A percentile compares a stretch with the other conserved stretches of the same genome.
These are phyloP conservation scores for Gymnopilus junonius DNA, from an alignment of 768 basidiomycete genomes.

Conservation along the genomic window DNA sequence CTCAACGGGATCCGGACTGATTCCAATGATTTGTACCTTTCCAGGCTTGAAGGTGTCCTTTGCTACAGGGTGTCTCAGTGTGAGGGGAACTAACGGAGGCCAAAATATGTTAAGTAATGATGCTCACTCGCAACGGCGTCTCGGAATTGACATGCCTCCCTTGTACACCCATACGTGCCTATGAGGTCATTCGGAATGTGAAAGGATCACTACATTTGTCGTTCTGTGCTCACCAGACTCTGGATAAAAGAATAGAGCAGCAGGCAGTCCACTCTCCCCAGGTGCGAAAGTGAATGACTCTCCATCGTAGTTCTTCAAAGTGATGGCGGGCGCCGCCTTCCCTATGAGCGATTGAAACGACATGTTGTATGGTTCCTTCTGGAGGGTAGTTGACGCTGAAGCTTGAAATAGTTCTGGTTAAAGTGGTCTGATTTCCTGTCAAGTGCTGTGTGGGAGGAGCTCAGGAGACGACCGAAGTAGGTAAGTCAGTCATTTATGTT, in stretches of 20 bases:
- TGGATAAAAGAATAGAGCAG: conserved; percentile 82
- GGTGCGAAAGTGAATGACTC: conserved; percentile 63
- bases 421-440: conserved; percentile 4
- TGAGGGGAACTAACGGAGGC: background rate
- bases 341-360: conserved; percentile 44
- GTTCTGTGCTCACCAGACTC: conserved; percentile 52
- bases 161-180: conserved; percentile 82
- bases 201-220: too few species aligned
- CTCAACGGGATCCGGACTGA: conserved; percentile 73
- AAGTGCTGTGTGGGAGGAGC: conserved; percentile 2
- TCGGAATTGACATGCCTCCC: conserved; percentile 81
- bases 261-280: conserved; percentile 59
- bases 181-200: background rate
- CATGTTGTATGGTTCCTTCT: conserved; percentile 1
- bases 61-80: conserved; percentile 39
- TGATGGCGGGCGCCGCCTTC: conserved; percentile 67
- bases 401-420: background rate
- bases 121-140: conserved; percentile 71
- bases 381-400: background rate
- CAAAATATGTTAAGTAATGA: conserved; percentile 1
- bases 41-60: conserved; percentile 67
- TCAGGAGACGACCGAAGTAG: background rate
- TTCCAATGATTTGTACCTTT: conserved; percentile 70
- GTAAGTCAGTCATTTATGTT: conserved; percentile 11
- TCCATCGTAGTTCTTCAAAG: conserved; percentile 68